Base-by-base conservation (phyloP, 257 asterid species). In the Sherardia arvensis region DNA sequence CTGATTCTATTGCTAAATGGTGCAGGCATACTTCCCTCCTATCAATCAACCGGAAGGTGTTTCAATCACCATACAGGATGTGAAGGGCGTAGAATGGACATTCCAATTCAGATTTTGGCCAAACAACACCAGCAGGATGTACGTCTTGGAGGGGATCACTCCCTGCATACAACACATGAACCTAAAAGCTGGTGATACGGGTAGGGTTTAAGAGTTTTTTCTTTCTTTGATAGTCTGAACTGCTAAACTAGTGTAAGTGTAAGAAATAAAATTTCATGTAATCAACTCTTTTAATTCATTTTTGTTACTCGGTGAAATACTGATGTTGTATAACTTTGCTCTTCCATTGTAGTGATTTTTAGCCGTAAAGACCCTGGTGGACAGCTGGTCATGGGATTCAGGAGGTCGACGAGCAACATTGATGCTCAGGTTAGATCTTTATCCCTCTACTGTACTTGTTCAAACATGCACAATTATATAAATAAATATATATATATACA, bases 101-200 rank as follows among this genome's bases (percentile, higher is more conserved):
- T 93, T 93, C 76, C 99, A 93, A 65, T 93, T 93, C 74, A 78
- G 99, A 62, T 93, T 93, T 74, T 93, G 99, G 99, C 99, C 99
- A 36, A 93, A 93, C 70, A 93, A 93, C 73, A 93, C 90, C 83
- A 93, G 97, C 80, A 80, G 99, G 63, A 93, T 93, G 99, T 93
- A 93, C 69, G 99, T 93, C 45, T 77, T 93, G 83, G 99, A 93
- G 80, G 99, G 99, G 28, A 96, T 93, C 43, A 93, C 99, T 59
- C 99, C 99, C 61, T 93, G 99, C 87, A 93, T 93, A 74, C 99
- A 93, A 68, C 87, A 85, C 78, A 84, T 93, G 97, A 96, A 85
- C 74, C 76, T 93, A 73, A 88, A 90, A 80, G 99, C 99, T 63
- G 99, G 99, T 53, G 99, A 93, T 77, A 90, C 97, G 49, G 99